Conservation (phyloP, 306 rosid genomes). For the Sicyos edulis region DNA sequence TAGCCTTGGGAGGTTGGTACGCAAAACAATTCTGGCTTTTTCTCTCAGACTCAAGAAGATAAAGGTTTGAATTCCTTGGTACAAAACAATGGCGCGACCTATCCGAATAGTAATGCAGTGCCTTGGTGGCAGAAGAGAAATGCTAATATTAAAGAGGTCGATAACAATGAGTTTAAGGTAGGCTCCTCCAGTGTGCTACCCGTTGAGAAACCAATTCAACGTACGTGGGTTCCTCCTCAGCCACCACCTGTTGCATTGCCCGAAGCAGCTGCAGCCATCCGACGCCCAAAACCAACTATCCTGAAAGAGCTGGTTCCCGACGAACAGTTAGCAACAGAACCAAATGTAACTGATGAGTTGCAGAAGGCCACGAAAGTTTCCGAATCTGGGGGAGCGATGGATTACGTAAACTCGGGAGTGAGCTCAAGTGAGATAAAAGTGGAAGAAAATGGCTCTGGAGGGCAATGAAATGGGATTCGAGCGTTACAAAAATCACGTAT, state of each 20-base stretch:
- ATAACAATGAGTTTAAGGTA: slow-evolving; percentile 42
- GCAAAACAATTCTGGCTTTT: slow-evolving; percentile 46
- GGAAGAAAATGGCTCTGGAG: not conserved
- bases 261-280: slow-evolving; percentile 86
- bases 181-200: slow-evolving; percentile 33
- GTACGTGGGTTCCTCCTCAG: slow-evolving; percentile 91
- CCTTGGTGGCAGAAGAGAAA: slow-evolving; percentile 77
- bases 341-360: slow-evolving; percentile 48
- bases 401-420: slow-evolving; percentile 26
- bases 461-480: not conserved
- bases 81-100: slow-evolving; percentile 35
- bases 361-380: slow-evolving; percentile 38
- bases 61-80: slow-evolving; percentile 31
- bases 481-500: not conserved
- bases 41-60: slow-evolving; percentile 41
- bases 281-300: slow-evolving; percentile 61
- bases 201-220: slow-evolving; percentile 32
- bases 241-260: slow-evolving; percentile 83
- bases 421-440: slow-evolving; percentile 53
- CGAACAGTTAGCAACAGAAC: slow-evolving; percentile 33
- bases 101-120: slow-evolving; percentile 38
- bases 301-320: slow-evolving; percentile 49
- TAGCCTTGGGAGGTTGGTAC: slow-evolving; percentile 75
- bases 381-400: slow-evolving; percentile 51
- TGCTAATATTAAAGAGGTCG: slow-evolving; percentile 59